These are phyloP conservation scores for Thielaviopsis cerberus DNA, from an alignment of 2,329 filamentous ascomycete species.

Conservation along the genomic window DNA sequence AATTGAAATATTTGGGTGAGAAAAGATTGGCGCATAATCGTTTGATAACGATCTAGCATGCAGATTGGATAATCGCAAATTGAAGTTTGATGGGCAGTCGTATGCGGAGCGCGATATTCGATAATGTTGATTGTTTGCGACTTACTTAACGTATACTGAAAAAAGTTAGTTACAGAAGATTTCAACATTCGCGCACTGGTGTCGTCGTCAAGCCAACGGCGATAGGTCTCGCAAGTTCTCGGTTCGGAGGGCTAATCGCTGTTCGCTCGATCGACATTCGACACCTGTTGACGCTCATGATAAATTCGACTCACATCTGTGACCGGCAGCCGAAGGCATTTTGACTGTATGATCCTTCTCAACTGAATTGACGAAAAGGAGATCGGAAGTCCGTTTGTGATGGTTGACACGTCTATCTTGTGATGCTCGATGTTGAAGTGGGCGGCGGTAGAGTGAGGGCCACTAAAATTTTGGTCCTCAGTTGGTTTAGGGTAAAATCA, in stretches of 20 bases:
- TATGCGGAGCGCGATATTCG: background rate
- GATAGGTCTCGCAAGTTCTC: background rate
- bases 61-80: background rate
- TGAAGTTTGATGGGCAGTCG: background rate
- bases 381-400: slow-evolving; percentile 16
- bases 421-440: slow-evolving; percentile 12
- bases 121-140: slow-evolving; percentile 16
- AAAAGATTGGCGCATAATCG: background rate
- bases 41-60: background rate
- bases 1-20: background rate
- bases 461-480: slow-evolving; percentile 15
- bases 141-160: slow-evolving; percentile 78
- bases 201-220: background rate
- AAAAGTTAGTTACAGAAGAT: slow-evolving; percentile 23
- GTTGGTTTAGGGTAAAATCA: slow-evolving; percentile 11
- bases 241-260: background rate
- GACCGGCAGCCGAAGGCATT: slow-evolving; percentile 76
- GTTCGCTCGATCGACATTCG: slow-evolving; percentile 2
- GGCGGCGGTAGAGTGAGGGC: slow-evolving; percentile 13
- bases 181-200: background rate
- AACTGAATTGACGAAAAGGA: slow-evolving; percentile 26
- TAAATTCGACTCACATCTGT: slow-evolving; percentile 54
- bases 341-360: slow-evolving; percentile 32
- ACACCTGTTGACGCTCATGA: slow-evolving; percentile 1
- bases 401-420: slow-evolving; percentile 15